Evolutionary conservation across 148 eudicot species (phyloP).

Genomic region (Dysphania ambrosioides): DNA sequence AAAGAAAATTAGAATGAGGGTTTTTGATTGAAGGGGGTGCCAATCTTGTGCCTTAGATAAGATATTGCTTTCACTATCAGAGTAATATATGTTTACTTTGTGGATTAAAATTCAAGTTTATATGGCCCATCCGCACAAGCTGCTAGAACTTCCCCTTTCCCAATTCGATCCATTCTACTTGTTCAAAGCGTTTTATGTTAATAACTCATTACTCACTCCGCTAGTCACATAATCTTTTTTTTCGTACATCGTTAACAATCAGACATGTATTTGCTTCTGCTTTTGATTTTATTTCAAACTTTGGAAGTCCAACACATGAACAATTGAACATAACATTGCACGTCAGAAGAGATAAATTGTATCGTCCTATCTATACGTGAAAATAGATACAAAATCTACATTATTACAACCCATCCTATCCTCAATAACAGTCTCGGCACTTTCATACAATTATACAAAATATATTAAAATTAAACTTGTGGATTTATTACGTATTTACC

Average conservation of each 20-base stretch:
- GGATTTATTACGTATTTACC: no score
- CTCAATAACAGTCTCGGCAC: no score
- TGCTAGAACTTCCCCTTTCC: background rate
- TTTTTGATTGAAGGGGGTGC: conserved; percentile 3
- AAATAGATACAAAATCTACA: no score
- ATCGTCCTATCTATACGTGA: no score
- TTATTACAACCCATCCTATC: no score
- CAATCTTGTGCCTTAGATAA: conserved; percentile 16
- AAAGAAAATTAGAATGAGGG: background rate
- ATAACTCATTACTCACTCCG: background rate
- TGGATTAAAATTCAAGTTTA: conserved; percentile 17
- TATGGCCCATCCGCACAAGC: conserved; percentile 25
- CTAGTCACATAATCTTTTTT: background rate
- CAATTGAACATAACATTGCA: no score
- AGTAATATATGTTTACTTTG: background rate
- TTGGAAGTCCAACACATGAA: no score
- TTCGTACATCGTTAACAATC: background rate
- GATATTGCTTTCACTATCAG: background rate
- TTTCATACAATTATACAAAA: no score
- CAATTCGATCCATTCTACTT: no score
- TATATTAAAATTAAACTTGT: no score
- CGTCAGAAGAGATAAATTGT: no score
- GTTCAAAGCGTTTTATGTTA: background rate
- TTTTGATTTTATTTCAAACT: no score
- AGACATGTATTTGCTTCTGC: background rate